Base-by-base conservation (phyloP, 1,284 basidiomycete species). In the Ganoderma leucocontextum region DNA sequence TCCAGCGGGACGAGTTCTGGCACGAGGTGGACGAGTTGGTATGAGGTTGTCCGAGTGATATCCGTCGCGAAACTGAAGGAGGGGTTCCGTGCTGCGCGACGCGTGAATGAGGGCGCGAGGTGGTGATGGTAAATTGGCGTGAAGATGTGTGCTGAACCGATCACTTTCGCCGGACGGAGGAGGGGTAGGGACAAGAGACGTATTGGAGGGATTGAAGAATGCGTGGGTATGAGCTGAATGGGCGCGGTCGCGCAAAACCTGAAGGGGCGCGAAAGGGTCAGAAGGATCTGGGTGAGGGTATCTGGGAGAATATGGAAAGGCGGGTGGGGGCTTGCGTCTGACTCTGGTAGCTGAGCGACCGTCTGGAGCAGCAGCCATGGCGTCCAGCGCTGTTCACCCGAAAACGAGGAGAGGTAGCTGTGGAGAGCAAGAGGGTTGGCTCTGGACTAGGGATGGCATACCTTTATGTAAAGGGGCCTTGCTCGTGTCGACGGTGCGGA, bases 211-310 rank as follows among this genome's bases (percentile, higher is more conserved):
- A 36, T 71, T 74, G 55, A 63, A 62, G 53, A 72, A 71, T 13
- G 61, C 73, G 70, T 63, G 68, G 8, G 62, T 62, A 17, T 72
- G 82, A 74, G 70, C 78, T 53, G 74, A 82, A 22, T 77, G 71
- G 12, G 77, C 78, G 55, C 80, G 78, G 59, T 77, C 74, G 53
- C 87, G 83, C 19, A 89, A 78, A 12, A 83, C 83, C 75, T 83
- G 85, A 41, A 89, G 81, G 6, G 87, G 83, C 1, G 84, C 86
- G 73, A 88, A 88, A 1, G 87, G 87, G 74, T 89, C 86, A 25
- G 69, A 71, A 22, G 86, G 86, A 75, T 89, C 87, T 35, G 86
- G 86, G 3, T 78, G 74, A 12, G 87, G 87, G 74, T 88, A 89
- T 61, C 82, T 80, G 59, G 81, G 75, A 3, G 81, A 79, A 68